Evolutionary conservation across 2,329 filamentous ascomycete genomes (phyloP), one percentile per base, ranked within the genome.

Genomic region (Claviceps sp.): DNA sequence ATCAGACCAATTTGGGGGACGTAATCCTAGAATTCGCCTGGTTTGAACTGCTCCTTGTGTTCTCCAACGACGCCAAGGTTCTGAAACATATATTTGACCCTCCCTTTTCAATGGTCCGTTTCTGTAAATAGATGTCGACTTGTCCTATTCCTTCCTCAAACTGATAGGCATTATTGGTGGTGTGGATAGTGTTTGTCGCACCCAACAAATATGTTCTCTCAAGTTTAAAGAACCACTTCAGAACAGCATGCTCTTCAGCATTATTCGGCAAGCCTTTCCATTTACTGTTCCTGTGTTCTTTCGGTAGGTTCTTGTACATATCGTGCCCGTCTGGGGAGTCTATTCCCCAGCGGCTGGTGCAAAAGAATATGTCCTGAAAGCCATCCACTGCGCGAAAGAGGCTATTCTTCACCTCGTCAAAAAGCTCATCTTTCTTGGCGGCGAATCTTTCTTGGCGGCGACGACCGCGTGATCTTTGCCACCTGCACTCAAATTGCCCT

Each of bases 61-160:
- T 60, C 53, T n/a, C 56, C 57, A 38, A 56, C 54, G 4, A 58
- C 55, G 24, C 59, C 54, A 38, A 58, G 51, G 34, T 60, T 7
- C 30, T 59, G 58, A 22, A 59, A 57, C 42, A 48, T 6, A 38
- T 57, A 56, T 11, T 26, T 44, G 16, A n/a, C 14, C 13, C 26
- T 52, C 11, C 14, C 24, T 41, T 50, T 36, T 22, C 22, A 14
- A n/a, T 44, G 5, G 24, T 36, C 45, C 52, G 52, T n/a, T 30
- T 50, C 44, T 57, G 55, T n/a, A 59, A 59, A 49, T 59, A 59
- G 18, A 58, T n/a, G 43, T 58, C 56, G 53, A 58, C 56, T 55
- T 58, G 54, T 40, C 55, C 56, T 56, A 52, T 55, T 22, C 53
- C 53, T 44, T 56, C 53, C 52, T 55, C 54, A 22, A 59, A 57